These are phyloP conservation scores for Hymenoscyphus scutula DNA, from an alignment of 2,329 filamentous ascomycete species.

Conservation along the genomic window DNA sequence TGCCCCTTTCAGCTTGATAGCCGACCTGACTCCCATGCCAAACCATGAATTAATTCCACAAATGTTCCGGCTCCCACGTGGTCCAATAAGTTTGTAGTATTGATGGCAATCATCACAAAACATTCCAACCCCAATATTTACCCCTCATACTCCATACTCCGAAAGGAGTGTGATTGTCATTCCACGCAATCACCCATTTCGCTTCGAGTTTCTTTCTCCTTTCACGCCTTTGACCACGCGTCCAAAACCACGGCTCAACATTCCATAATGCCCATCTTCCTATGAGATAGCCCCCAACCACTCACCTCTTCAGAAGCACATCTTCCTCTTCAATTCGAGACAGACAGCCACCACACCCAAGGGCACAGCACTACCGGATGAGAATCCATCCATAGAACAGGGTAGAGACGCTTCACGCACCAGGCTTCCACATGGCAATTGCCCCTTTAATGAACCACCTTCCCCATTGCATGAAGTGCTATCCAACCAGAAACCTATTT, in stretches of 20 bases:
- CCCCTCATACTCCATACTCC: background rate
- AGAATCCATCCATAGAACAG: background rate
- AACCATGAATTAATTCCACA: background rate
- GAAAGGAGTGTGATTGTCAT: background rate
- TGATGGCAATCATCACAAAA: background rate
- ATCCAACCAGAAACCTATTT: background rate
- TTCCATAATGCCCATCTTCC: background rate
- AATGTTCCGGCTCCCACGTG: background rate
- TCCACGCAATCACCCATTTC: background rate
- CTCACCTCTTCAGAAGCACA: background rate
- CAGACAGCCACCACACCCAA: constrained; percentile 3
- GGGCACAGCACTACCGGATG: background rate
- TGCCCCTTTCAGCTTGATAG: no score
- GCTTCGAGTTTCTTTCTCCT: background rate
- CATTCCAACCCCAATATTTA: background rate
- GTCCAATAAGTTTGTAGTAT: background rate
- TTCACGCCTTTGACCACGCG: background rate
- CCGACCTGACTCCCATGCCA: background rate
- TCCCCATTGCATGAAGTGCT: background rate
- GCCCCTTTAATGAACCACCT: background rate
- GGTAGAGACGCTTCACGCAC: background rate
- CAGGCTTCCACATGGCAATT: background rate
- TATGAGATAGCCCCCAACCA: constrained; percentile 7
- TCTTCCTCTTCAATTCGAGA: background rate
- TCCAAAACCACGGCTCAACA: background rate